phyloP scores from a whole-genome alignment of 2,329 filamentous ascomycete genomes.

The Myriosclerotinia scirpicola region DNA sequence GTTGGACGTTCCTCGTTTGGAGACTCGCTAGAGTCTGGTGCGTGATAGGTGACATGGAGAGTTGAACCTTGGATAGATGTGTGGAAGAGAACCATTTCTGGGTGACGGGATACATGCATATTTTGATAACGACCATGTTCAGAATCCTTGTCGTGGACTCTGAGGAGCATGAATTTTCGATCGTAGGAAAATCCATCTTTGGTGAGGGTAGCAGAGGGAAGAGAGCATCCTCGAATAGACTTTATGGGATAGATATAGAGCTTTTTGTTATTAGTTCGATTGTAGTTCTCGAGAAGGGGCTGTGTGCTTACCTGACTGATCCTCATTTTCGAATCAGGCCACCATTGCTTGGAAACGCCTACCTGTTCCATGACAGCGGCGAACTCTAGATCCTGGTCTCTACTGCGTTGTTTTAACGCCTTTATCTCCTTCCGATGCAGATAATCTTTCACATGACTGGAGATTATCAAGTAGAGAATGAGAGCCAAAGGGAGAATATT shows the following conservation, averaged over 20 bases:
- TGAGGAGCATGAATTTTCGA: constrained; percentile 69
- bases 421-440: background rate
- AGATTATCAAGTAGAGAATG: background rate
- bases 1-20: constrained; percentile 27
- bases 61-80: constrained; percentile 50
- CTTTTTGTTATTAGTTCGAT: constrained; percentile 41
- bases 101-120: constrained; percentile 58
- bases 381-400: too few species aligned
- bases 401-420: too few species aligned
- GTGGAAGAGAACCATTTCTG: constrained; percentile 63
- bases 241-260: constrained; percentile 76
- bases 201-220: constrained; percentile 55
- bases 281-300: too few species aligned
- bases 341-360: background rate
- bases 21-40: constrained; percentile 28
- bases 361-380: background rate
- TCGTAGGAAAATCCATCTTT: constrained; percentile 65
- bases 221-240: constrained; percentile 60
- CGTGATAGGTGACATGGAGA: constrained; percentile 47
- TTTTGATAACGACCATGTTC: constrained; percentile 48
- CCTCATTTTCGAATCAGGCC: constrained; percentile 11
- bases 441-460: background rate
- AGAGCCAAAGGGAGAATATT: background rate
- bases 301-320: constrained; percentile 13
- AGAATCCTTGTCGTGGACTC: constrained; percentile 43